Evolutionary conservation across 2,329 filamentous ascomycete species (phyloP).

Genomic region (Xylogone sp.): DNA sequence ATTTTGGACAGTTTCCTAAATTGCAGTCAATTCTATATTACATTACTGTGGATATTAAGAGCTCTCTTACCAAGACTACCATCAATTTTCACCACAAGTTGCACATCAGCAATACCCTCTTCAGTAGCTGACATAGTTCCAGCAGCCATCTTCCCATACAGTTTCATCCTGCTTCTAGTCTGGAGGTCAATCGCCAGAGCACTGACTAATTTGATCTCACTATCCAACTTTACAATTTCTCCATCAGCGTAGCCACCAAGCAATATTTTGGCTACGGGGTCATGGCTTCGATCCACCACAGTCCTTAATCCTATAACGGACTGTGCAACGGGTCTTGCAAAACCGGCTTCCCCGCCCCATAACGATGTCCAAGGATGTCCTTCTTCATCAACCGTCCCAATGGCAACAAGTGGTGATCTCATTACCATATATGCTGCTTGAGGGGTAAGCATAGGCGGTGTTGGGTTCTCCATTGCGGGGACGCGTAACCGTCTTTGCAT

Average conservation of each 20-base stretch:
- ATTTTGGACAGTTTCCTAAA: conserved; percentile 79
- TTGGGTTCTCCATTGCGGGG: conserved; percentile 62
- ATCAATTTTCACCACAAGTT: conserved; percentile 65
- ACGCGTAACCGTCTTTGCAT: conserved; percentile 61
- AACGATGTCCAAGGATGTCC: conserved; percentile 72
- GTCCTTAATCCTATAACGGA: conserved; percentile 61
- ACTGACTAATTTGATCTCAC: conserved; percentile 50
- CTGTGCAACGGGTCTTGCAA: conserved; percentile 59
- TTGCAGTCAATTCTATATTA: conserved; percentile 3
- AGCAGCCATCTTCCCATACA: conserved; percentile 66
- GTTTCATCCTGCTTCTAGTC: conserved; percentile 67
- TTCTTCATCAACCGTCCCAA: conserved; percentile 66
- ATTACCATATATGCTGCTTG: conserved; percentile 58
- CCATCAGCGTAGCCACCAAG: conserved; percentile 46
- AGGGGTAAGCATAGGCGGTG: conserved; percentile 56
- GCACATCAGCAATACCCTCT: conserved; percentile 27
- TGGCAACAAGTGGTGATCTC: conserved; percentile 62
- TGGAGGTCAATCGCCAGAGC: conserved; percentile 62
- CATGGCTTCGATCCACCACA: conserved; percentile 55
- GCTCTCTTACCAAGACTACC: conserved; percentile 55
- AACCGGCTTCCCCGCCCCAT: conserved; percentile 71
- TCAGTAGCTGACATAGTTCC: conserved; percentile 46
- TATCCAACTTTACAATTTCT: conserved; percentile 28
- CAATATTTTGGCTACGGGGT: conserved; percentile 67
- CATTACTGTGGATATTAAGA: conserved; percentile 5